Conservation (phyloP, 352 stramenopile species). For the Thalassiosira allenii region DNA sequence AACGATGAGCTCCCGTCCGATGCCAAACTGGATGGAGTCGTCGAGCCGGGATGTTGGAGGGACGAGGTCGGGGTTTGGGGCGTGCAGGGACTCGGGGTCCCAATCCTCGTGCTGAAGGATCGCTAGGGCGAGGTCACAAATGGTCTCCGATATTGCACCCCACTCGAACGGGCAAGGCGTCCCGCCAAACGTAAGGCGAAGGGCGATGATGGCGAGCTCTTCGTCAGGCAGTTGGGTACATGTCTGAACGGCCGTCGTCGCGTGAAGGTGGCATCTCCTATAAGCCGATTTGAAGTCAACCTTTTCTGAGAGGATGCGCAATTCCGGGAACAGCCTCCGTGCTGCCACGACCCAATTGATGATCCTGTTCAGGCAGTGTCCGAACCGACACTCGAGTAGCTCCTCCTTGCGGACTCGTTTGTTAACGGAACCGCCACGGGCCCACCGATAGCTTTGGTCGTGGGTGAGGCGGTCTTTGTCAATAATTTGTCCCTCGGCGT, state of each 20-base stretch:
- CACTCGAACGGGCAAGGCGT: slow-evolving; percentile 22
- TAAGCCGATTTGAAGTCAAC: slow-evolving; percentile 27
- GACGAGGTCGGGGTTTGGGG: slow-evolving; percentile 14
- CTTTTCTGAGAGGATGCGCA: slow-evolving; percentile 2
- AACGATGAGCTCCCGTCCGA: slow-evolving; percentile 1
- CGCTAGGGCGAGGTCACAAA: slow-evolving; percentile 11
- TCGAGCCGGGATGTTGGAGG: background rate
- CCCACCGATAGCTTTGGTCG: slow-evolving; percentile 23
- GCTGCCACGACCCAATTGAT: background rate
- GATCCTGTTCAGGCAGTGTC: background rate
- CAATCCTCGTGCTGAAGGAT: slow-evolving; percentile 22
- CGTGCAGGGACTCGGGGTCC: slow-evolving; percentile 14
- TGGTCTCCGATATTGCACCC: slow-evolving; percentile 21
- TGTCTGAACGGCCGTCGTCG: slow-evolving; percentile 11
- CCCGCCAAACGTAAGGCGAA: slow-evolving; percentile 33
- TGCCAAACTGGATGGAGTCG: slow-evolving; percentile 10
- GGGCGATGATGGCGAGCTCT: slow-evolving; percentile 6
- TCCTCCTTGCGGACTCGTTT: slow-evolving; percentile 5
- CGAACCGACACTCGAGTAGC: background rate
- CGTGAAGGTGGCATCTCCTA: background rate
- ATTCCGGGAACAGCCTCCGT: background rate
- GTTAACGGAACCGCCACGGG: slow-evolving; percentile 11
- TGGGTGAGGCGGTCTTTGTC: slow-evolving; percentile 22
- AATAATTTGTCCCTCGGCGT: slow-evolving; percentile 11
- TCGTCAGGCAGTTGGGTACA: slow-evolving; percentile 21